A percentile compares a stretch with the other conserved stretches of the same genome.
phyloP scores from a whole-genome alignment of 495 filamentous ascomycete genomes.

The Xylaria sp. region DNA sequence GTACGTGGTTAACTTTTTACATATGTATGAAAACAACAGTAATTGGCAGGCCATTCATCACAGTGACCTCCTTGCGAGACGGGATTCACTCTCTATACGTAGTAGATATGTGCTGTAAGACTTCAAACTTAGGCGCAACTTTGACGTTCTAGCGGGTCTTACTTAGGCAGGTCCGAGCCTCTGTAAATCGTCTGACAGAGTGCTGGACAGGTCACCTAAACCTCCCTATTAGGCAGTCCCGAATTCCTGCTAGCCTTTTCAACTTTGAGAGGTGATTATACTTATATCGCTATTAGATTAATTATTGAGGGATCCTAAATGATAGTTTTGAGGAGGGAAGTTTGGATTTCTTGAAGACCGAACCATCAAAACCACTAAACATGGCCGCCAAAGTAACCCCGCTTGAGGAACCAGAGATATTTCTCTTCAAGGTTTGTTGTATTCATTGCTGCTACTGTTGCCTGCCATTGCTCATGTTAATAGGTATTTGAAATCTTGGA shows the following conservation, averaged over 20 bases:
- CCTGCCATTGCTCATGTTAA: background rate
- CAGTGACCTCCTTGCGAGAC: background rate
- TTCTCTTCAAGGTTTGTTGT: background rate
- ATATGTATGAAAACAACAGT: background rate
- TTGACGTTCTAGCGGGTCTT: background rate
- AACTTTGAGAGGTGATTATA: background rate
- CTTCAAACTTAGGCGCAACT: background rate
- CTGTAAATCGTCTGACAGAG: slow-evolving; percentile 12
- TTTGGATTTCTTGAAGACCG: background rate
- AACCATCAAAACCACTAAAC: background rate
- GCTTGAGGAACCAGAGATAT: slow-evolving; percentile 1
- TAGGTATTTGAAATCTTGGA: slow-evolving; percentile 12
- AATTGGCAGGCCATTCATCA: background rate
- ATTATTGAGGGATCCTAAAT: background rate
- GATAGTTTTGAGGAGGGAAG: background rate
- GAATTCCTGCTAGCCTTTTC: background rate
- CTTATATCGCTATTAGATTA: slow-evolving; percentile 3
- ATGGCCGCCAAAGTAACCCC: slow-evolving; percentile 1
- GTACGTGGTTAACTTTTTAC: background rate
- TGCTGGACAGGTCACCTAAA: slow-evolving; percentile 5
- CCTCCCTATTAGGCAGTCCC: slow-evolving; percentile 12
- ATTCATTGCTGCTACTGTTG: background rate
- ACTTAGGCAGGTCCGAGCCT: slow-evolving; percentile 14
- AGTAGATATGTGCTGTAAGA: background rate
- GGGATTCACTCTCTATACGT: background rate